These are phyloP conservation scores for Suillus clintonianus DNA, from an alignment of 768 basidiomycete species.

Conservation along the genomic window DNA sequence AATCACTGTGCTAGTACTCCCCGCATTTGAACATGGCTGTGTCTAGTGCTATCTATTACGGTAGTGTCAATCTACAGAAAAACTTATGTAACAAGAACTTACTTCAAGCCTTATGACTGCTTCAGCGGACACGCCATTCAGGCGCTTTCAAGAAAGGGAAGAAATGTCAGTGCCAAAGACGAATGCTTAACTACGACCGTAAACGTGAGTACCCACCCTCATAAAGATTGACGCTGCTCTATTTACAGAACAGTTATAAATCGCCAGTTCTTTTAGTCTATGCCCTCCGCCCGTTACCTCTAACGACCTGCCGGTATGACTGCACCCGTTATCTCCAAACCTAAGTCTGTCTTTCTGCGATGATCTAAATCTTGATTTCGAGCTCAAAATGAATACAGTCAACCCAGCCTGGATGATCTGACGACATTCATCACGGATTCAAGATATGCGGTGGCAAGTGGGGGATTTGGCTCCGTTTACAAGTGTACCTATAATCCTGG, in stretches of 20 bases:
- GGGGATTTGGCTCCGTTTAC: neutral
- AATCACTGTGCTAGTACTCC: neutral
- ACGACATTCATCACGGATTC: neutral
- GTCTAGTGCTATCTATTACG: no score
- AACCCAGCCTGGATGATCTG: neutral
- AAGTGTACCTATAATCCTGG: neutral
- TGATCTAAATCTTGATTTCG: neutral
- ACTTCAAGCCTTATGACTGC: neutral
- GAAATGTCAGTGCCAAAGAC: neutral
- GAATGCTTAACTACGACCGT: no score
- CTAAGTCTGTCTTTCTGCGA: neutral
- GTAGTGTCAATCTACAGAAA: no score
- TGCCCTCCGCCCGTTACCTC: neutral
- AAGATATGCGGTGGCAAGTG: neutral
- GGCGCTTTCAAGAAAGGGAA: neutral
- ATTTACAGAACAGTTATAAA: neutral
- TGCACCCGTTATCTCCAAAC: neutral
- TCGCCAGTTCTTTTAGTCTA: neutral
- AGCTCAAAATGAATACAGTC: neutral
- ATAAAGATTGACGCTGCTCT: neutral
- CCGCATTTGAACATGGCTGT: no score
- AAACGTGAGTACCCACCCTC: neutral
- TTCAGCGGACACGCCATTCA: neutral
- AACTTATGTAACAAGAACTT: no score
- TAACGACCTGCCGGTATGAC: neutral